Conservation (phyloP, 306 rosid species). For the Rosa rugosa region DNA sequence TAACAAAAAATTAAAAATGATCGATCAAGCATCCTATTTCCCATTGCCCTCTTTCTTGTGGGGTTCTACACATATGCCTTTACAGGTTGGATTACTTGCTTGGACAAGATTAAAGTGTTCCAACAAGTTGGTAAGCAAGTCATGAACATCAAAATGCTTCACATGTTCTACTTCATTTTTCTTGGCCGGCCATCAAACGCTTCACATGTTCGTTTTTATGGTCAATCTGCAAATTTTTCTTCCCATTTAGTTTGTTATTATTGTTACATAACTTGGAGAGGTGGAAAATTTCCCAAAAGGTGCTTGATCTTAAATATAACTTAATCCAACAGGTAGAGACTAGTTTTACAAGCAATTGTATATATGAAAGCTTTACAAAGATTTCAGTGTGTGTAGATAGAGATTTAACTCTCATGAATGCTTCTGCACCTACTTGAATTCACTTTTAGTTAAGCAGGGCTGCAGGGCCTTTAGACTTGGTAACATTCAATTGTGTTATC, state of each 20-base stretch:
- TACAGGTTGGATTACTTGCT: slow-evolving; percentile 33
- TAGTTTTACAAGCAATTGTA: neutral
- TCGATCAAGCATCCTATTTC: neutral
- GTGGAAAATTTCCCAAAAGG: neutral
- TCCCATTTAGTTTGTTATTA: neutral
- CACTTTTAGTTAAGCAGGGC: slow-evolving; percentile 12
- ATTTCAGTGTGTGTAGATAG: slow-evolving; percentile 19
- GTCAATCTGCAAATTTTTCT: slow-evolving; percentile 1
- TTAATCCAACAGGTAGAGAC: neutral
- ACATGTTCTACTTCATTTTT: slow-evolving; percentile 11
- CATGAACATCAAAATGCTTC: slow-evolving; percentile 7
- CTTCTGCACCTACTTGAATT: slow-evolving; percentile 13
- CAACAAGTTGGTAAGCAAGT: slow-evolving; percentile 6
- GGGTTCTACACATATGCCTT: slow-evolving; percentile 29
- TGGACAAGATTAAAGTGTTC: slow-evolving; percentile 24
- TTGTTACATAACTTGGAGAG: neutral
- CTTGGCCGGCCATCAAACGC: neutral
- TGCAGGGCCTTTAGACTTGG: slow-evolving; percentile 6
- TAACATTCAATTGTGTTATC: slow-evolving; percentile 18
- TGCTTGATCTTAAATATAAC: neutral
- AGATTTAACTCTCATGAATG: slow-evolving; percentile 20
- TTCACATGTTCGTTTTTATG: slow-evolving; percentile 17
- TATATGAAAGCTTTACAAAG: slow-evolving; percentile 4
- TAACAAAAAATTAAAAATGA: neutral
- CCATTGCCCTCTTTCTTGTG: slow-evolving; percentile 13